A percentile compares a stretch with the other conserved stretches of the same genome.
phyloP scores from a whole-genome alignment of 2,329 filamentous ascomycete species.

The Chrysoporthe puriensis region DNA sequence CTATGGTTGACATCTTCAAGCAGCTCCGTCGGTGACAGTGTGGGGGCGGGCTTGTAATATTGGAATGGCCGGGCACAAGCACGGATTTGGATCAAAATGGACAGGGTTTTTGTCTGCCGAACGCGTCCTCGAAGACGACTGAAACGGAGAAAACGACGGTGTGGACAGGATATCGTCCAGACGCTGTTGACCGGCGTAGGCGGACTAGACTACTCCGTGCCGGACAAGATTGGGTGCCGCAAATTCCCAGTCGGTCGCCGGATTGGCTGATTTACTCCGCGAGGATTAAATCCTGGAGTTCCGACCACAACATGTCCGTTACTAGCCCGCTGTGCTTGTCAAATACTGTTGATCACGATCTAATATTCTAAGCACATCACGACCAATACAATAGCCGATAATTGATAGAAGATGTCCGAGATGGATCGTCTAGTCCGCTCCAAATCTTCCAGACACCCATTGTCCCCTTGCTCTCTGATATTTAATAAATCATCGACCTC shows the following conservation, averaged over 20 bases:
- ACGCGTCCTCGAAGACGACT: background rate
- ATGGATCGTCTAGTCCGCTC: too few relatives aligned
- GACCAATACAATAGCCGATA: background rate
- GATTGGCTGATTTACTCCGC: constrained; percentile 1
- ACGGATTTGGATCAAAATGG: background rate
- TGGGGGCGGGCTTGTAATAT: background rate
- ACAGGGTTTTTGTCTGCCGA: background rate
- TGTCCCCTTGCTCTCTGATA: background rate
- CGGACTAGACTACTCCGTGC: background rate
- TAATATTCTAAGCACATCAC: background rate
- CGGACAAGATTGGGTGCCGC: background rate
- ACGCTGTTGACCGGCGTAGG: background rate
- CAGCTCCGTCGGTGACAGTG: background rate
- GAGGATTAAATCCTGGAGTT: background rate
- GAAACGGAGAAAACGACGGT: background rate
- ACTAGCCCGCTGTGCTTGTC: background rate
- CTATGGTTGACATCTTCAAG: background rate
- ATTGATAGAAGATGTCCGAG: background rate
- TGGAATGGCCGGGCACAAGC: background rate
- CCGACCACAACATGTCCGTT: background rate
- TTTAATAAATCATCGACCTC: background rate
- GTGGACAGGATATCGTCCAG: background rate
- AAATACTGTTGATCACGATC: background rate
- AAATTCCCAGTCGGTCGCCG: background rate
- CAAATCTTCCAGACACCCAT: background rate